Base-by-base conservation (phyloP, 148 eudicot species). In the Rheum nobile region DNA sequence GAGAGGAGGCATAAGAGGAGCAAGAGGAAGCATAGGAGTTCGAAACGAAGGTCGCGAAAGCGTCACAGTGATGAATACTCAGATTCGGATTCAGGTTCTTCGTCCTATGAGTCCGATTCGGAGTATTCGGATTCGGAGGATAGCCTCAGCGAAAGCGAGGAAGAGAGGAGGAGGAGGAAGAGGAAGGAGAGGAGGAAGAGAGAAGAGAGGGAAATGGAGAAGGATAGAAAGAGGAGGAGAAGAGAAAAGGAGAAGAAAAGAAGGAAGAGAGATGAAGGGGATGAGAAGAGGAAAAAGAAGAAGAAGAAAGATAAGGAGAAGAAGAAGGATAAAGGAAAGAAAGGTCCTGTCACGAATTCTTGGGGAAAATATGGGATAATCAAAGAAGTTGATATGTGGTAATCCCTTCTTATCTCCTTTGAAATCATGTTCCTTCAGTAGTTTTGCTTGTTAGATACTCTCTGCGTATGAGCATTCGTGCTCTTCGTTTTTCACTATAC, bases 361-460 rank as follows among this genome's bases (percentile, higher is more conserved):
- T 91, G 98, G 98, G 98, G 98, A 9, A 94, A 91, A 78, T 93
- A 85, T 79, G 98, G 98, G 44, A 79, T 86, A 72, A 83, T 94
- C 75, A 85, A 83, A 82, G 98, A 94, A 69, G 83, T 82, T 76
- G 98, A 94, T 84, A 94, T 94, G 98, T 94, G 98, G 98, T 94
- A 84, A 76, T 85, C 13, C 13, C n/a, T 69, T 19, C 46, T 69
- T 3, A 37, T 37, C 72, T 35, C 12, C 34, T 24, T 13, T 67
- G 8, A 28, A 67, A 38, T 3, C 44, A 34, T 65, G 6, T 5
- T 68, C 34, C 28, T 71, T 71, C 8, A 22, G 10, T 9, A 2
- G 7, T 52, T 31, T 47, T 47, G 55, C 46, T 74, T 37, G 43
- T 35, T n/a, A 31, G 5, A 34, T 35, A 12, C 7, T 54, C 75